phyloP scores from a whole-genome alignment of 495 filamentous ascomycete species.

The Aspergillus campestris region DNA sequence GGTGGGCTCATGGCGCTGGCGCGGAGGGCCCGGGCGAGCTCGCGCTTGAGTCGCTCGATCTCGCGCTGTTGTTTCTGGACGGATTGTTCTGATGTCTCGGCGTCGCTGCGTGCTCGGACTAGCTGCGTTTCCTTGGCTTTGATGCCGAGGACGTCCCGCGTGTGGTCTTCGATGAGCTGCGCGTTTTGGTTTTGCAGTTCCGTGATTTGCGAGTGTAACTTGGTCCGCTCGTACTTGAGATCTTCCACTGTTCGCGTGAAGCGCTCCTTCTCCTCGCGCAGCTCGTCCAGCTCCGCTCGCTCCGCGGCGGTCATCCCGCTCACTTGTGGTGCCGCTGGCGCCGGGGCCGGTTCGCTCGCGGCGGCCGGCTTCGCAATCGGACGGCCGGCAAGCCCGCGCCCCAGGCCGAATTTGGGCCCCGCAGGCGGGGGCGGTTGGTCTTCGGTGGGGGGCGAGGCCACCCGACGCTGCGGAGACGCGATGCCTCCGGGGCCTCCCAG shows the following conservation, averaged over 20 bases:
- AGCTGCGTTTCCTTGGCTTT: slow-evolving; percentile 98
- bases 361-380: slow-evolving; percentile 73
- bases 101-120: slow-evolving; percentile 81
- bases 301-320: slow-evolving; percentile 64
- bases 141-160: slow-evolving; percentile 85
- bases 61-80: slow-evolving; percentile 79
- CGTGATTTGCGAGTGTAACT: slow-evolving; percentile 66
- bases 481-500: slow-evolving; percentile 49
- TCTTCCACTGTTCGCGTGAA: slow-evolving; percentile 66
- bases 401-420: slow-evolving; percentile 58
- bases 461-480: slow-evolving; percentile 57
- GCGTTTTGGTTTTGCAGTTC: slow-evolving; percentile 94
- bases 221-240: slow-evolving; percentile 62
- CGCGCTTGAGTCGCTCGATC: slow-evolving; percentile 87
- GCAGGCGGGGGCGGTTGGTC: slow-evolving; percentile 50
- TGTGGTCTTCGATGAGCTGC: slow-evolving; percentile 94
- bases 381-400: slow-evolving; percentile 72
- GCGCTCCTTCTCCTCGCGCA: slow-evolving; percentile 73
- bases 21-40: slow-evolving; percentile 41
- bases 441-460: slow-evolving; percentile 44
- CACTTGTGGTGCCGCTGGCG: slow-evolving; percentile 40
- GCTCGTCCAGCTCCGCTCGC: slow-evolving; percentile 80
- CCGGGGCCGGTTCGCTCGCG: slow-evolving; percentile 29
- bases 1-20: slow-evolving; percentile 35
- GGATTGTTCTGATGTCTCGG: slow-evolving; percentile 76